Conservation (phyloP, 2,329 filamentous ascomycete genomes). For the Aspergillus eucalypticola region DNA sequence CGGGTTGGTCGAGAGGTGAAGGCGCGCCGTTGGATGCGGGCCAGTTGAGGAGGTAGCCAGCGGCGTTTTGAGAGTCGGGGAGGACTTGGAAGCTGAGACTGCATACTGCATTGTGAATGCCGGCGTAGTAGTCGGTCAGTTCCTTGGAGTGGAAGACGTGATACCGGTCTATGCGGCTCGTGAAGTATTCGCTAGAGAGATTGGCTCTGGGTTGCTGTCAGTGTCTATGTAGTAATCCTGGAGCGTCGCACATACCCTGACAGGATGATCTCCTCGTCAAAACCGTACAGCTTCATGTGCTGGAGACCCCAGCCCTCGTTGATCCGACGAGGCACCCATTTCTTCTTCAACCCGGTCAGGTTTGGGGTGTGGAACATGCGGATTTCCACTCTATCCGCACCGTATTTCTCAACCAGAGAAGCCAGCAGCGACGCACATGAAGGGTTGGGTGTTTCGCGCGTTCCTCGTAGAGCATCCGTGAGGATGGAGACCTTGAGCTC, state of each 20-base stretch:
- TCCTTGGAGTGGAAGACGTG: slow-evolving; percentile 81
- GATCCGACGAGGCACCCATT: slow-evolving; percentile 79
- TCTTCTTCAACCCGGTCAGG: slow-evolving; percentile 81
- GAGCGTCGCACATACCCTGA: slow-evolving; percentile 63
- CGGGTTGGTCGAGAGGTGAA: slow-evolving; percentile 69
- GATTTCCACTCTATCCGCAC: slow-evolving; percentile 79
- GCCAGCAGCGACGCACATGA: slow-evolving; percentile 87
- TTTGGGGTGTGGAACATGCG: slow-evolving; percentile 99
- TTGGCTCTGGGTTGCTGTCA: slow-evolving; percentile 63
- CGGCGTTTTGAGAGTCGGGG: slow-evolving; percentile 50
- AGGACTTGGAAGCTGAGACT: slow-evolving; percentile 79
- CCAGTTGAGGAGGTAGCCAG: slow-evolving; percentile 66
- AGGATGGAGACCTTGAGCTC: slow-evolving; percentile 81
- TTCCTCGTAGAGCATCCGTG: slow-evolving; percentile 88
- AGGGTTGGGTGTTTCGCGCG: slow-evolving; percentile 79
- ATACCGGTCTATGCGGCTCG: slow-evolving; percentile 91
- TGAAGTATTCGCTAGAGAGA: slow-evolving; percentile 91
- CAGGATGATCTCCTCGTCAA: slow-evolving; percentile 93
- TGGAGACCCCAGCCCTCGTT: slow-evolving; percentile 98
- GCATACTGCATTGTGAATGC: slow-evolving; percentile 73
- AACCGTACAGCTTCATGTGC: slow-evolving; percentile 97
- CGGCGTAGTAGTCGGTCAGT: slow-evolving; percentile 78
- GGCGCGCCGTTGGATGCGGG: slow-evolving; percentile 71
- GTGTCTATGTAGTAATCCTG: background rate
- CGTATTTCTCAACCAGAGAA: slow-evolving; percentile 81